Conservation (phyloP, 208 protist species). For the Crithidia bombi region DNA sequence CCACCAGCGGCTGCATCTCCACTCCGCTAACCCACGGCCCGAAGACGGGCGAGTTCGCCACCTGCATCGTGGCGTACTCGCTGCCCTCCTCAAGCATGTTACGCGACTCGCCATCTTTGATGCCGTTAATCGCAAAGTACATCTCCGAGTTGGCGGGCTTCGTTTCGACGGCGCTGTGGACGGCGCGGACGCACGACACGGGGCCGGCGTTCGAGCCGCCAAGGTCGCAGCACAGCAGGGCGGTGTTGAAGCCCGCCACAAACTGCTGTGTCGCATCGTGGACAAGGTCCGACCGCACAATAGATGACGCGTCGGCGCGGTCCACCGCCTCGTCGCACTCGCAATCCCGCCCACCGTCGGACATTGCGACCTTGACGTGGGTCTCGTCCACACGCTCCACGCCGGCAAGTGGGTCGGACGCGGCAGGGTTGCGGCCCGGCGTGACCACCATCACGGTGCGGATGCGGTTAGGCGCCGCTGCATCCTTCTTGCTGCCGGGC, state of each 20-base stretch:
- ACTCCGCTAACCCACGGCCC: conserved; percentile 45
- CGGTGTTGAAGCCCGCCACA: conserved; percentile 44
- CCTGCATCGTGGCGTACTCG: conserved; percentile 22
- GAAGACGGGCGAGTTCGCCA: conserved; percentile 61
- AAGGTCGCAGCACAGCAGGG: conserved; percentile 50
- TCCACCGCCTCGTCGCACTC: conserved; percentile 46
- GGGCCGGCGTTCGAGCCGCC: conserved; percentile 37
- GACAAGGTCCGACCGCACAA: conserved; percentile 34
- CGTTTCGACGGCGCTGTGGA: conserved; percentile 25
- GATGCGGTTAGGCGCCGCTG: conserved; percentile 21
- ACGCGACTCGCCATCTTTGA: conserved; percentile 36
- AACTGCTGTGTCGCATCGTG: conserved; percentile 31
- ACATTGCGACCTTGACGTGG: conserved; percentile 21
- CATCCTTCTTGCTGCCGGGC: conserved; percentile 10
- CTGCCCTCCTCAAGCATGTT: conserved; percentile 31
- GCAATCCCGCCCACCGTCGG: conserved; percentile 4
- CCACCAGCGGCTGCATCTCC: conserved; percentile 33
- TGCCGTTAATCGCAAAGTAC: conserved; percentile 34
- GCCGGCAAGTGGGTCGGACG: background rate
- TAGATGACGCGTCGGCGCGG: conserved; percentile 23
- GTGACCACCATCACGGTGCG: conserved; percentile 46
- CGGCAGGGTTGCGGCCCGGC: conserved; percentile 15
- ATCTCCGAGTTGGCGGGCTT: conserved; percentile 36
- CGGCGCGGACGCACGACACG: conserved; percentile 30
- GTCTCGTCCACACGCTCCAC: conserved; percentile 31